Conservation (phyloP, 257 asterid species). For the Scutellaria galericulata region DNA sequence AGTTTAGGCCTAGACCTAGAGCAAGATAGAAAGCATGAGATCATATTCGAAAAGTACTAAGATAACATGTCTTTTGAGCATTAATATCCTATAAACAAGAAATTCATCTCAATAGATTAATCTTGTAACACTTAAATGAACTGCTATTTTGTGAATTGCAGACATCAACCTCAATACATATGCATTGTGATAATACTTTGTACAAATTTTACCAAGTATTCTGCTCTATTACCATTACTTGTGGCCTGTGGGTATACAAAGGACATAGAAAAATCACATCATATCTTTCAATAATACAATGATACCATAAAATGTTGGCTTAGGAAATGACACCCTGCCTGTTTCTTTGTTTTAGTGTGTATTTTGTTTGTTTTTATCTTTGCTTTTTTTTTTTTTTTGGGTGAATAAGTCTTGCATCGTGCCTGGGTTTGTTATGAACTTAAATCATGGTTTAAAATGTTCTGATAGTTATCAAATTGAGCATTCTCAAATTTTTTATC, state of each 20-base stretch:
- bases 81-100: neutral
- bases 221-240: neutral
- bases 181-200: neutral
- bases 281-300: neutral
- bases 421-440: neutral
- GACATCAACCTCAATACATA: neutral
- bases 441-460: neutral
- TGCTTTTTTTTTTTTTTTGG: too few species aligned
- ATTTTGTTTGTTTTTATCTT: too few species aligned
- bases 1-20: neutral
- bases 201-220: neutral
- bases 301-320: neutral
- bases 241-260: neutral
- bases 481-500: neutral
- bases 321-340: neutral
- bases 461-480: neutral
- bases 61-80: conserved; percentile 9
- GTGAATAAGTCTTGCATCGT: too few species aligned
- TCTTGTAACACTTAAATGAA: neutral
- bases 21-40: conserved; percentile 3
- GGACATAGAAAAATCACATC: neutral
- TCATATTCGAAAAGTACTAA: neutral
- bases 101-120: neutral
- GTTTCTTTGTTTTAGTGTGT: too few species aligned
- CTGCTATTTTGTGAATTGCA: neutral